These are phyloP conservation scores for Pseudoneurospora amorphoporcata DNA, from an alignment of 495 filamentous ascomycete species.

Conservation along the genomic window DNA sequence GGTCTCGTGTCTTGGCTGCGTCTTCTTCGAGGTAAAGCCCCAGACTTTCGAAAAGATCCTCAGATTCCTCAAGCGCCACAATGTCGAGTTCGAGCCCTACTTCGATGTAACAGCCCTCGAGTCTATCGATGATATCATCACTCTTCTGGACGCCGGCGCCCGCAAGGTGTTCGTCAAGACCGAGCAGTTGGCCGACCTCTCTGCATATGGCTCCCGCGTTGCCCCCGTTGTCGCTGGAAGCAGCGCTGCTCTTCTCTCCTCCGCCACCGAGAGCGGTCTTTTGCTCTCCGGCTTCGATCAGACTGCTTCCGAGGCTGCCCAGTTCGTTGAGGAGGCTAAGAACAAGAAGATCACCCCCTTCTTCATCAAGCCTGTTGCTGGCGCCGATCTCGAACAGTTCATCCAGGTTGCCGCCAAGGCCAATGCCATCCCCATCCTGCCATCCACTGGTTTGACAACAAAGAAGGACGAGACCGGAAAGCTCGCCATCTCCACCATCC, in stretches of 20 bases:
- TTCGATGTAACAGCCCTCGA: constrained; percentile 66
- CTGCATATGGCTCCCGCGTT: constrained; percentile 34
- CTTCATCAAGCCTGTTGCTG: constrained; percentile 34
- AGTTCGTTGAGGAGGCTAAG: constrained; percentile 36
- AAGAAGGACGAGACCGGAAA: constrained; percentile 46
- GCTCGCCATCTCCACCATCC: constrained; percentile 56
- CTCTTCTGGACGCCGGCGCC: constrained; percentile 80
- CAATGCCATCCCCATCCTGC: constrained; percentile 68
- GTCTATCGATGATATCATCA: constrained; percentile 58
- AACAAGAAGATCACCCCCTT: constrained; percentile 34
- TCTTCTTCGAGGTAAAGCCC: constrained; percentile 56
- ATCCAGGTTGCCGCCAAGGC: constrained; percentile 42
- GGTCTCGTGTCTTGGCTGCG: constrained; percentile 67
- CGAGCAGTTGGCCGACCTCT: constrained; percentile 43
- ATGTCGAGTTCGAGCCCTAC: constrained; percentile 55
- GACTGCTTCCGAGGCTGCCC: constrained; percentile 23
- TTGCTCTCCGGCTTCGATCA: constrained; percentile 38
- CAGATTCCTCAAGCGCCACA: constrained; percentile 57
- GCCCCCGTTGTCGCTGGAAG: constrained; percentile 28
- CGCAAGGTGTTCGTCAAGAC: constrained; percentile 72
- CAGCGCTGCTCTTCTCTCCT: constrained; percentile 16
- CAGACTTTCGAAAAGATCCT: constrained; percentile 48
- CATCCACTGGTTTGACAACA: constrained; percentile 56
- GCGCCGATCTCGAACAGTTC: constrained; percentile 39
- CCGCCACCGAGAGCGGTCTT: constrained; percentile 29